A percentile compares a stretch with the other conserved stretches of the same genome.
phyloP scores from a whole-genome alignment of 345 rosid genomes.

The Hypericum androsaemum region DNA sequence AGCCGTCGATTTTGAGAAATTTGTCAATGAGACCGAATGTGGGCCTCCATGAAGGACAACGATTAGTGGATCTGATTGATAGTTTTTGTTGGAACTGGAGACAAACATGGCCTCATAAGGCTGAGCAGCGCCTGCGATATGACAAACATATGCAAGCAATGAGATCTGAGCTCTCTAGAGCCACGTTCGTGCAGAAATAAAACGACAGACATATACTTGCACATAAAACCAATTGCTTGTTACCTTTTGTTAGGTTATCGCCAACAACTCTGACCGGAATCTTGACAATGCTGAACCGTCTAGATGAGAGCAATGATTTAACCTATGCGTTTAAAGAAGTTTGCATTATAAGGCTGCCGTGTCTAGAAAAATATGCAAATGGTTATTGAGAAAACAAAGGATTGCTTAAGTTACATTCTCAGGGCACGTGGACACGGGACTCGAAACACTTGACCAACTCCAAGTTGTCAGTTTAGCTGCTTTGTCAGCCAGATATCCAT shows the following conservation, averaged over 20 bases:
- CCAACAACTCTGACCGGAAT: constrained; percentile 58
- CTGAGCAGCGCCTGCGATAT: constrained; percentile 51
- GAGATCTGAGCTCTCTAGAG: background rate
- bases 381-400: background rate
- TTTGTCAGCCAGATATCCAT: constrained; percentile 44
- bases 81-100: constrained; percentile 35
- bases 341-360: constrained; percentile 2
- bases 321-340: constrained; percentile 35
- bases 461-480: constrained; percentile 33
- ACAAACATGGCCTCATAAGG: constrained; percentile 78
- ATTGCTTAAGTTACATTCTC: constrained; percentile 36
- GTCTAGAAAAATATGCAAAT: constrained; percentile 6
- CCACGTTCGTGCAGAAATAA: too few relatives aligned
- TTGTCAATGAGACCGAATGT: constrained; percentile 49
- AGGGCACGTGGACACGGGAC: constrained; percentile 50
- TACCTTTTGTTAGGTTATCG: constrained; percentile 52
- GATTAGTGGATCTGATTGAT: constrained; percentile 51
- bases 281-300: constrained; percentile 44
- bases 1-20: constrained; percentile 50
- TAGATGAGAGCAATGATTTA: constrained; percentile 41
- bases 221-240: background rate
- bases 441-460: constrained; percentile 61
- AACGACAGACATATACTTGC: too few relatives aligned
- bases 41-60: constrained; percentile 93
- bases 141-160: constrained; percentile 5